These are phyloP conservation scores for Verbena officinalis DNA, from an alignment of 257 asterid genomes.

Conservation along the genomic window DNA sequence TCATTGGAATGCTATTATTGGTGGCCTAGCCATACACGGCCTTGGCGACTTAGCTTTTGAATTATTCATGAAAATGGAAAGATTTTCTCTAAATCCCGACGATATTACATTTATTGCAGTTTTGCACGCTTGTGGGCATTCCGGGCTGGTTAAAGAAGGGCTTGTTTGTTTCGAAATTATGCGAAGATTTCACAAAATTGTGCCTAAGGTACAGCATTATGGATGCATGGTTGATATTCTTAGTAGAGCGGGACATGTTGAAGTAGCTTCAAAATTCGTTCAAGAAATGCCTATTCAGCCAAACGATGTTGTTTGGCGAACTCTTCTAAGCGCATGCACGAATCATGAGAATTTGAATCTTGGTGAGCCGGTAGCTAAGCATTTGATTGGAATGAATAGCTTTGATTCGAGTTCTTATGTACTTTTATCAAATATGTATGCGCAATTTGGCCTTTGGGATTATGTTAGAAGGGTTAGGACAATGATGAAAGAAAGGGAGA, in stretches of 20 bases:
- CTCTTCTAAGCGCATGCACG: conserved; percentile 68
- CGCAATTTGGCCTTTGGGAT: conserved; percentile 75
- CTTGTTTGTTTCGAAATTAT: conserved; percentile 69
- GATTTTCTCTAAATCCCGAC: conserved; percentile 54
- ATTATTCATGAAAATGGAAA: conserved; percentile 73
- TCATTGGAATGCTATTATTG: conserved; percentile 88
- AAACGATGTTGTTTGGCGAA: conserved; percentile 68
- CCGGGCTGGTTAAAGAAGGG: conserved; percentile 89
- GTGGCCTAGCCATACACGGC: conserved; percentile 86
- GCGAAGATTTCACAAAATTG: conserved; percentile 63
- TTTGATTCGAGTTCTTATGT: conserved; percentile 65
- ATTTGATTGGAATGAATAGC: conserved; percentile 46
- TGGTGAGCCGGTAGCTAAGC: conserved; percentile 64
- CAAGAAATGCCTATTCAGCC: conserved; percentile 76
- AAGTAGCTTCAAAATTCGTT: conserved; percentile 64
- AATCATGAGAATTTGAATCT: conserved; percentile 51
- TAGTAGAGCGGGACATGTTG: conserved; percentile 67
- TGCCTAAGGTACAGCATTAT: conserved; percentile 74
- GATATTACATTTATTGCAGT: conserved; percentile 73
- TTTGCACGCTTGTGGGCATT: conserved; percentile 83
- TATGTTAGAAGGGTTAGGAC: conserved; percentile 55
- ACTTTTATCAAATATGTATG: conserved; percentile 75
- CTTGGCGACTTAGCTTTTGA: conserved; percentile 68
- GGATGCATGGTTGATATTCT: conserved; percentile 89
- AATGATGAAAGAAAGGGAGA: conserved; percentile 62